Conservation (phyloP, 768 basidiomycete genomes). For the Rhodotorula taiwanensis region DNA sequence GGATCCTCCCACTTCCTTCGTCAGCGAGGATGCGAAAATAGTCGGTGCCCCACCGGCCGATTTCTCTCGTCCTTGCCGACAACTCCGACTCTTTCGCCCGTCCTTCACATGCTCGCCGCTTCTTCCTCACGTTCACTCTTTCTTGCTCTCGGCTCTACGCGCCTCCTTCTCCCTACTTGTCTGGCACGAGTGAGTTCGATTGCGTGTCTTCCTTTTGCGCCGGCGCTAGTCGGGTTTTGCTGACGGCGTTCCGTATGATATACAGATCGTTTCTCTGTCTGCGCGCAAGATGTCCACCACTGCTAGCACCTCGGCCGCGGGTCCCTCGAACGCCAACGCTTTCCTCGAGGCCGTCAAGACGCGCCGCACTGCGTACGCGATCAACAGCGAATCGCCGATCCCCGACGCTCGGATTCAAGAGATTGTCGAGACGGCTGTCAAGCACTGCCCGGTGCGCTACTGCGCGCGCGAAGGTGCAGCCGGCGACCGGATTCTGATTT, state of each 20-base stretch:
- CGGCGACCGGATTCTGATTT: not conserved
- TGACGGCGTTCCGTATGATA: not conserved
- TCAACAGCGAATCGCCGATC: slow-evolving; percentile 35
- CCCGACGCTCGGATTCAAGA: slow-evolving; percentile 33
- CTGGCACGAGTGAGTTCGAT: no score
- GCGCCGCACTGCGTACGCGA: slow-evolving; percentile 44
- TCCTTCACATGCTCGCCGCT: not conserved
- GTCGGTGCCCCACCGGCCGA: no score
- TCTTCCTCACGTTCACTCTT: not conserved
- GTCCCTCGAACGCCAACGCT: not conserved
- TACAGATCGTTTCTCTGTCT: no score
- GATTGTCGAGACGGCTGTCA: not conserved
- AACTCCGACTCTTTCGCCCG: slow-evolving; percentile 1
- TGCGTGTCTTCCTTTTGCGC: not conserved
- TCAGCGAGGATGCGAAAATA: no score
- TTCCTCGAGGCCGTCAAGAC: slow-evolving; percentile 43
- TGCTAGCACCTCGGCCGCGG: not conserved
- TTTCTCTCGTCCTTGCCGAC: not conserved
- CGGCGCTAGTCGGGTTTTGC: not conserved
- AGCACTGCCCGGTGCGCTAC: slow-evolving; percentile 1
- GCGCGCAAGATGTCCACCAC: not conserved
- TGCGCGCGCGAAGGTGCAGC: not conserved
- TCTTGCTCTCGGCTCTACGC: not conserved
- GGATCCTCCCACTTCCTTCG: no score
- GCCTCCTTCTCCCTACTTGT: not conserved